These are phyloP conservation scores for Castanea mollissima DNA, from an alignment of 306 rosid genomes.

Conservation along the genomic window DNA sequence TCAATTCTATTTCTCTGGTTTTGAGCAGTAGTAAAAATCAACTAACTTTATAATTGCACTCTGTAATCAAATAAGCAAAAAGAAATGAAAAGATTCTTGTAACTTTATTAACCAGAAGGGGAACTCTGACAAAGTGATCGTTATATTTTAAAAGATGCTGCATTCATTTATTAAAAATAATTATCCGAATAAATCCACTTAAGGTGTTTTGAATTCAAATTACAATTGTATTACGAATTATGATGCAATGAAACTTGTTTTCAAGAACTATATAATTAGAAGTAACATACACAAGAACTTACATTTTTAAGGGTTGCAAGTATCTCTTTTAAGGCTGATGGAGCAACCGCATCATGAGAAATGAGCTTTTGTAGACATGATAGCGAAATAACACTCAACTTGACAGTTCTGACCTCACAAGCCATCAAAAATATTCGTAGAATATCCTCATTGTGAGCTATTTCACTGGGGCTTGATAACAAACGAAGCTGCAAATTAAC, in stretches of 20 bases:
- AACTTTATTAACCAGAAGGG: not conserved
- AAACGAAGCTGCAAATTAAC: constrained; percentile 78
- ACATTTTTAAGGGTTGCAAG: constrained; percentile 84
- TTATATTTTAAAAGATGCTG: not conserved
- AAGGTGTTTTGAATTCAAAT: not conserved
- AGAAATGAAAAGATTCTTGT: not conserved
- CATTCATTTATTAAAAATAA: not conserved
- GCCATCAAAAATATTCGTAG: constrained; percentile 85
- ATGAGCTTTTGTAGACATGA: constrained; percentile 91
- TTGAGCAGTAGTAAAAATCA: not conserved
- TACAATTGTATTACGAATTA: not conserved
- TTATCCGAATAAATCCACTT: not conserved
- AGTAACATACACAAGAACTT: constrained; percentile 32
- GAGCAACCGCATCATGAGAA: constrained; percentile 87
- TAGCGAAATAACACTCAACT: constrained; percentile 89
- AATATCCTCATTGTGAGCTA: constrained; percentile 89
- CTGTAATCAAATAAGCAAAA: not conserved
- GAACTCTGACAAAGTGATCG: not conserved
- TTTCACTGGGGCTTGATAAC: constrained; percentile 79
- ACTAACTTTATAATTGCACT: not conserved
- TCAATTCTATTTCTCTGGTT: not conserved
- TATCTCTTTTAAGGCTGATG: constrained; percentile 75
- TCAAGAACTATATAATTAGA: not conserved
- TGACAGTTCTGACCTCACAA: constrained; percentile 79
- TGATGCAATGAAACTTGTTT: not conserved